Evolutionary conservation across 108 stramenopile species (phyloP), one percentile per base, ranked within the genome.

Genomic region (Pseudonitzschia multiseries): DNA sequence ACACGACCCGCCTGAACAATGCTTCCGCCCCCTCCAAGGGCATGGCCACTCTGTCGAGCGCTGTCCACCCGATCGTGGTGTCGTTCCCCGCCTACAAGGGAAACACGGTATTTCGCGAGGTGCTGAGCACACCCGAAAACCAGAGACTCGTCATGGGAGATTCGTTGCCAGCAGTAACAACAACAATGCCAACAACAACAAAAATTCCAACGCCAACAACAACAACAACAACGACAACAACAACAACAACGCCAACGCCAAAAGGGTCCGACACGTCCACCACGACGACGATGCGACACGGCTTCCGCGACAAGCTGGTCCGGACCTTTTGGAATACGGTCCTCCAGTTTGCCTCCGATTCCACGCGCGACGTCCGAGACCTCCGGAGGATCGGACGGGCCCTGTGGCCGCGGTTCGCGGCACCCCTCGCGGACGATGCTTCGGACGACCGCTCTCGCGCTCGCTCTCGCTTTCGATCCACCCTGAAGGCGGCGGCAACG

Each of bases 321-420:
- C 48, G 62, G 28, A 81, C 88, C 21, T 87, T 92, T 76, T 60
- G 89, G 51, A 71, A 78, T 64, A 73, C 81, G n/a, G 62, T 89
- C 10, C 66, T 88, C 6, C 87, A 83, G 50, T 76, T 72, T 4
- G 51, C 82, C 12, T 75, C 74, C 0, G 79, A 87, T 60, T 69
- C 70, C 9, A 89, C 87, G 0, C 77, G 75, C n/a, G 85, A 88
- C 69, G 68, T 92, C 33, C 60, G 83, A 5, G 87, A 89, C 57
- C 81, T 88, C 28, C 32, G 80, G 26, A 75, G 88, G 21, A 41
- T 89, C 24, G 79, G 81, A 27, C 74, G 87, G 20, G 48, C 82
- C n/a, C 57, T 88, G 17, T 92, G 91, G 91, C 79, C 81, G 18
- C 52, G 68, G 40, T 91, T 79, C 61, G 70, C 83, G 41, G 43